A percentile compares a stretch with the other conserved stretches of the same genome.
Conservation (phyloP, 2,329 filamentous ascomycete species). For the Penicillium sp. region DNA sequence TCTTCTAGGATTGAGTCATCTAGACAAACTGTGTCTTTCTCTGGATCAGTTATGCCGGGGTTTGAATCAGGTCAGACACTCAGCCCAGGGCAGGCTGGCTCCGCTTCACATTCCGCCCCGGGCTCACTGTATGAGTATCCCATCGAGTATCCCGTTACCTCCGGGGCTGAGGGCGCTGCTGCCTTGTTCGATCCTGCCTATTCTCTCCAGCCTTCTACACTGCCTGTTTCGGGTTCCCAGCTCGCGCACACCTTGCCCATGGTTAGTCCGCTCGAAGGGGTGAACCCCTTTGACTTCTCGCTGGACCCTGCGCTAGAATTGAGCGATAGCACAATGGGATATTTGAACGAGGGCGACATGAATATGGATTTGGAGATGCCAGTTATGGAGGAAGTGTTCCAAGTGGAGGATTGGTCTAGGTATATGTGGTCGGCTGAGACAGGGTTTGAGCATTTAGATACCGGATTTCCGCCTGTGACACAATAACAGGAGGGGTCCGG, state of each 20-base stretch:
- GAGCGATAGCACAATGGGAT: conserved; percentile 9
- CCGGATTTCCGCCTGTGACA: conserved; percentile 15
- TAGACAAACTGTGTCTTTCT: background rate
- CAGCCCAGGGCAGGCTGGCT: background rate
- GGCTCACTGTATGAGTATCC: conserved; percentile 12
- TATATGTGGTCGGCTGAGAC: conserved; percentile 28
- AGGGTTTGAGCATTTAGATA: conserved; percentile 26
- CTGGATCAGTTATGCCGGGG: background rate
- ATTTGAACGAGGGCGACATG: conserved; percentile 19
- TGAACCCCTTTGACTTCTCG: conserved; percentile 23
- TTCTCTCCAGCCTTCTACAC: conserved; percentile 11
- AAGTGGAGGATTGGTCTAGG: conserved; percentile 26
- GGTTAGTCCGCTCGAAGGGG: conserved; percentile 19
- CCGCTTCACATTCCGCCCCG: conserved; percentile 10
- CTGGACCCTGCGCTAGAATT: conserved; percentile 18
- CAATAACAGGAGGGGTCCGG: conserved; percentile 18
- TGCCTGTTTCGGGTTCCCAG: conserved; percentile 4
- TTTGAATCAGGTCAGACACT: background rate
- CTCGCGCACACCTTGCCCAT: conserved; percentile 10
- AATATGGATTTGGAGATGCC: conserved; percentile 22
- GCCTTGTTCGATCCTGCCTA: conserved; percentile 20
- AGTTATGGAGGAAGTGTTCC: conserved; percentile 16
- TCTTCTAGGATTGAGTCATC: background rate
- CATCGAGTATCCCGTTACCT: conserved; percentile 8
- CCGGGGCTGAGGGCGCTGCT: background rate